Percentiles rank a stretch among this genome's conserved stretches.
Evolutionary conservation across 768 basidiomycete genomes (phyloP).

Genomic region (Leccinum aurantiacum): DNA sequence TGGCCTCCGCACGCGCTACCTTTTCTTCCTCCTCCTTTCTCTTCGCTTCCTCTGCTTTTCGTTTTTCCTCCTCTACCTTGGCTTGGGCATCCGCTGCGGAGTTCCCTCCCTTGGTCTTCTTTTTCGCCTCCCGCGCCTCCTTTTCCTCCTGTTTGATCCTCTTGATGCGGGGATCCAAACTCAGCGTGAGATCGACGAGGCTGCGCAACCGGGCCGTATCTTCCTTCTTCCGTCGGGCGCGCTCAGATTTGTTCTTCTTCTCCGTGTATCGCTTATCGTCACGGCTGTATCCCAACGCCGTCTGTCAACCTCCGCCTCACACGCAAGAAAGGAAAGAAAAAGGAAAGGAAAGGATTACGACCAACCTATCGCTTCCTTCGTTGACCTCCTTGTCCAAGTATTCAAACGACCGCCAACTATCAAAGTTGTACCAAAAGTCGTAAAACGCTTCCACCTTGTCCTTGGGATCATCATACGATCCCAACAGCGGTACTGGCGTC

Average conservation of each 20-base stretch:
- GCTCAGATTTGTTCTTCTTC: conserved; percentile 99
- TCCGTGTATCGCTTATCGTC: conserved; percentile 99
- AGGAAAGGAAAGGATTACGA: conserved; percentile 8
- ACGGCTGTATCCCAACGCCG: conserved; percentile 51
- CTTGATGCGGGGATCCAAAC: conserved; percentile 92
- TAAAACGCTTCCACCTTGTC: conserved; percentile 90
- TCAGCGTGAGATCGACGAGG: conserved; percentile 84
- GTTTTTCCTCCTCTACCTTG: conserved; percentile 56
- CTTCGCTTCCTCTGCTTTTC: conserved; percentile 69
- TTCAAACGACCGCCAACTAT: conserved; percentile 97
- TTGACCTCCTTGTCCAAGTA: conserved; percentile 98
- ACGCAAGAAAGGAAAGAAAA: not conserved
- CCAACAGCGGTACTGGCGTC: conserved; percentile 83
- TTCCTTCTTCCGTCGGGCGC: conserved; percentile 94
- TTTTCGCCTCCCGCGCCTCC: conserved; percentile 90
- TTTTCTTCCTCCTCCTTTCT: conserved; percentile 81
- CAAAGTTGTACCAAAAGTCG: conserved; percentile 99
- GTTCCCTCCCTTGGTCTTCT: conserved; percentile 50
- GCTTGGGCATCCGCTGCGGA: conserved; percentile 49
- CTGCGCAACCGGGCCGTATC: conserved; percentile 87
- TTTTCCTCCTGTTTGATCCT: conserved; percentile 96
- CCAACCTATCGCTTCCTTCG: conserved; percentile 92
- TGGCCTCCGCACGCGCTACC: conserved; percentile 68
- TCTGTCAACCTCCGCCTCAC: conserved; percentile 13
- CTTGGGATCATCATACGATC: conserved; percentile 68